Percentiles rank a stretch among this genome's conserved stretches.
These are phyloP conservation scores for Penicillium cataractarum DNA, from an alignment of 495 filamentous ascomycete genomes.

Conservation along the genomic window DNA sequence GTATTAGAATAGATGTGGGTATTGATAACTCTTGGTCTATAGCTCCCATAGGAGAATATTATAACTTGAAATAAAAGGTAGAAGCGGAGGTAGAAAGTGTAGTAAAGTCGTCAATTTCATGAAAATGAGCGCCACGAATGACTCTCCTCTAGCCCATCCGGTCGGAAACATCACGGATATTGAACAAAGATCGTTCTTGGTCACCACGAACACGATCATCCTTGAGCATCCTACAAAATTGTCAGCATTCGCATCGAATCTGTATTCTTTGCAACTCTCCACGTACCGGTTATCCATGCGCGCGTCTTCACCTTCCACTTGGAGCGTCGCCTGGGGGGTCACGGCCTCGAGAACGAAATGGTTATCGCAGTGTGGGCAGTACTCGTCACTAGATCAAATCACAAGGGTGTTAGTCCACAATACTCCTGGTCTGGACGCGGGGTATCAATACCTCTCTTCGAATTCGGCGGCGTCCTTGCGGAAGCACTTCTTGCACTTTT, in stretches of 20 bases:
- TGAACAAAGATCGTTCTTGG: slow-evolving; percentile 68
- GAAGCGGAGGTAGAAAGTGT: slow-evolving; percentile 23
- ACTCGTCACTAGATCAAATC: slow-evolving; percentile 74
- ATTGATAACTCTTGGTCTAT: slow-evolving; percentile 24
- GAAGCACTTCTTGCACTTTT: slow-evolving; percentile 98
- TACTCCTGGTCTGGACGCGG: slow-evolving; percentile 7
- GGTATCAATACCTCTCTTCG: slow-evolving; percentile 69
- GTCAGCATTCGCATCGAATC: slow-evolving; percentile 5
- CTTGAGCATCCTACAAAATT: slow-evolving; percentile 75
- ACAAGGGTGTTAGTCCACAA: slow-evolving; percentile 1
- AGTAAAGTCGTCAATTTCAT: slow-evolving; percentile 42
- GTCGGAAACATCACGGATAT: slow-evolving; percentile 70
- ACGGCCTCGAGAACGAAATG: slow-evolving; percentile 91
- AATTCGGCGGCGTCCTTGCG: slow-evolving; percentile 90
- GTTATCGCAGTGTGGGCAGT: slow-evolving; percentile 99
- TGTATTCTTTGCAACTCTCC: neutral
- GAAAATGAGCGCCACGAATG: slow-evolving; percentile 14
- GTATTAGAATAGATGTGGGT: slow-evolving; percentile 26
- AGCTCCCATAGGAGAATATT: slow-evolving; percentile 3
- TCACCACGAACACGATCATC: slow-evolving; percentile 78
- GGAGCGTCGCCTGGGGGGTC: slow-evolving; percentile 75
- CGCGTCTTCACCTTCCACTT: slow-evolving; percentile 88
- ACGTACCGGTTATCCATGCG: slow-evolving; percentile 70
- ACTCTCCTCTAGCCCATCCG: slow-evolving; percentile 63
- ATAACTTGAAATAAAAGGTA: neutral